phyloP scores from a whole-genome alignment of 495 filamentous ascomycete genomes.

The Neurospora tetraspora region DNA sequence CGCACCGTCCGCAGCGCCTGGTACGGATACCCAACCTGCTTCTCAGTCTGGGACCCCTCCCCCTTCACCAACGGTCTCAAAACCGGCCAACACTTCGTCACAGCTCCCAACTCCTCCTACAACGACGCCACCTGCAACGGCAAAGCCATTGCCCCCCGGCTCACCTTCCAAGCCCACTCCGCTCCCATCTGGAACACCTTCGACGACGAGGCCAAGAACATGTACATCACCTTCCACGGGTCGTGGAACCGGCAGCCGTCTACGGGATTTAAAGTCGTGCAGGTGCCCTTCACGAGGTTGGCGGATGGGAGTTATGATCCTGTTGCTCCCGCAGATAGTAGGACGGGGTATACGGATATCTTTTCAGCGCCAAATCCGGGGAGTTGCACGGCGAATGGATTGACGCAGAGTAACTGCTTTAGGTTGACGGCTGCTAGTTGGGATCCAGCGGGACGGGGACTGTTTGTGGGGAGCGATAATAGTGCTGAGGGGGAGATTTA shows the following conservation, averaged over 20 bases:
- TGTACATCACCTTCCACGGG: constrained; percentile 52
- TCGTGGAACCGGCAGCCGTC: constrained; percentile 41
- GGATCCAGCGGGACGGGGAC: constrained; percentile 28
- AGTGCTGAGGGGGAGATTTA: constrained; percentile 34
- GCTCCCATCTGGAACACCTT: constrained; percentile 47
- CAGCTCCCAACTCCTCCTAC: constrained; percentile 34
- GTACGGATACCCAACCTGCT: constrained; percentile 64
- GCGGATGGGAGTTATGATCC: constrained; percentile 27
- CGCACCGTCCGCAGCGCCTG: constrained; percentile 29
- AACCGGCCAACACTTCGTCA: constrained; percentile 42
- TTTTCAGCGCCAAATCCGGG: constrained; percentile 22
- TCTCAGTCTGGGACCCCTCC: constrained; percentile 47
- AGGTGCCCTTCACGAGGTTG: constrained; percentile 27
- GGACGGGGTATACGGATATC: constrained; percentile 28
- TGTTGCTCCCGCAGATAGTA: constrained; percentile 25
- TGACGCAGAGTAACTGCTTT: constrained; percentile 29
- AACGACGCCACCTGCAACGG: constrained; percentile 41
- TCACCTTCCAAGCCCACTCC: constrained; percentile 47
- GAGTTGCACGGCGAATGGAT: constrained; percentile 29
- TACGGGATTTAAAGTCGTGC: constrained; percentile 30
- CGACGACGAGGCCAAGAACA: constrained; percentile 36
- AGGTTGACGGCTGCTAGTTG: constrained; percentile 23
- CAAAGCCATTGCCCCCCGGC: constrained; percentile 33
- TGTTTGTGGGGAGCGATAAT: constrained; percentile 35
- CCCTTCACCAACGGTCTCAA: constrained; percentile 33